Percentiles rank a stretch among this genome's conserved stretches.
Conservation (phyloP, 768 basidiomycete species). For the Austroboletus festivus region DNA sequence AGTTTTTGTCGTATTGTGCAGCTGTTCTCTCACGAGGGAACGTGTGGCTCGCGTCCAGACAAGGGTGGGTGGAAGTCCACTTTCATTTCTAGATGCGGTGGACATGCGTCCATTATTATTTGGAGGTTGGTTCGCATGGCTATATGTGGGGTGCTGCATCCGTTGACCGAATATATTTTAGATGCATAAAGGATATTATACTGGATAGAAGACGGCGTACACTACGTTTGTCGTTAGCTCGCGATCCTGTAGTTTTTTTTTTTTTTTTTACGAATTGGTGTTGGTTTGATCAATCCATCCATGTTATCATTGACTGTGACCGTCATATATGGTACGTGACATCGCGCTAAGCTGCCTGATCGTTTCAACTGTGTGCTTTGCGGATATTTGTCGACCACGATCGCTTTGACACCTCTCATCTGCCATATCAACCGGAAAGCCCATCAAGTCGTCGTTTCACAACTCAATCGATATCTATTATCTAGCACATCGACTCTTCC, state of each 20-base stretch:
- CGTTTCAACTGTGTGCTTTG: slow-evolving; percentile 15
- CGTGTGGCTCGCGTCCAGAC: slow-evolving; percentile 7
- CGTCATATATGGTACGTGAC: slow-evolving; percentile 28
- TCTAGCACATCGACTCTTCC: neutral
- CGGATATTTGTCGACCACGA: slow-evolving; percentile 21
- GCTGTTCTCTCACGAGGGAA: neutral
- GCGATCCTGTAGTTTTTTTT: slow-evolving; percentile 27
- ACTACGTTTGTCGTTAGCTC: slow-evolving; percentile 19
- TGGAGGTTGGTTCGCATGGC: slow-evolving; percentile 16
- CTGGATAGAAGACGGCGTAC: slow-evolving; percentile 14
- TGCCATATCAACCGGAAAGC: slow-evolving; percentile 10
- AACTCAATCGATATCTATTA: neutral
- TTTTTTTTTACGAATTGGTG: too few species aligned
- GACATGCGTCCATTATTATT: slow-evolving; percentile 14
- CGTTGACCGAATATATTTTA: slow-evolving; percentile 6
- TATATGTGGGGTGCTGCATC: neutral
- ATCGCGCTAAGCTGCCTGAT: slow-evolving; percentile 26
- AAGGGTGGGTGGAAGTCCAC: slow-evolving; percentile 9
- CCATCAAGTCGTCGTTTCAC: neutral
- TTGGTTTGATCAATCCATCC: slow-evolving; percentile 31
- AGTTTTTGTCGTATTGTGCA: slow-evolving; percentile 7
- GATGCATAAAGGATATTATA: slow-evolving; percentile 6
- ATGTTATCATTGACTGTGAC: slow-evolving; percentile 1
- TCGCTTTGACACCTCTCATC: slow-evolving; percentile 22
- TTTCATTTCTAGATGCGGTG: slow-evolving; percentile 11